Conservation (phyloP, 306 rosid species). For the Sesbania bispinosa region DNA sequence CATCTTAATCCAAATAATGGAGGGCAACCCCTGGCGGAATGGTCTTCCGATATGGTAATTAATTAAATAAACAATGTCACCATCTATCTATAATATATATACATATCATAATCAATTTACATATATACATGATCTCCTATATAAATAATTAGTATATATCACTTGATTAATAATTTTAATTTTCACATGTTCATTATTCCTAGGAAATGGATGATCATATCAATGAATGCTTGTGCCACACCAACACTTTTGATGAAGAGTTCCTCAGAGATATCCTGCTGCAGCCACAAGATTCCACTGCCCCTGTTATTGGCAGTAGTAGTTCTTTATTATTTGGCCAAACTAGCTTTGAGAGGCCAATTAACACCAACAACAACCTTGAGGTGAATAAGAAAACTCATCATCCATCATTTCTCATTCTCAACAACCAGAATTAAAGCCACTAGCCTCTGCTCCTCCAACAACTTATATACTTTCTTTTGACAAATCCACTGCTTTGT, state of each 20-base stretch:
- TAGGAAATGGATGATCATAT: conserved; percentile 5
- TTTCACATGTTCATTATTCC: background rate
- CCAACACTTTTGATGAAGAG: conserved; percentile 19
- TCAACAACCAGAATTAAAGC: background rate
- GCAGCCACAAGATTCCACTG: background rate
- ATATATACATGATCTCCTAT: background rate
- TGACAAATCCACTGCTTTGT: conserved; percentile 21
- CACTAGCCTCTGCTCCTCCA: background rate
- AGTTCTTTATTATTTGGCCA: background rate
- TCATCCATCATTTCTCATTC: background rate
- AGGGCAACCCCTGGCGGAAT: background rate
- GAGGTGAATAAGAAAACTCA: no score
- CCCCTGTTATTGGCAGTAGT: background rate
- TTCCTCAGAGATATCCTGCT: conserved; percentile 23
- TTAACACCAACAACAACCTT: background rate
- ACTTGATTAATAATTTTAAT: background rate
- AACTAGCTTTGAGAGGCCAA: no score
- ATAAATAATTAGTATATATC: background rate
- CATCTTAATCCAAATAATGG: background rate
- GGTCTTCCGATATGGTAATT: conserved; percentile 15
- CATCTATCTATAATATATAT: no score
- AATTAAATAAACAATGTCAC: no score
- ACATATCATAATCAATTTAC: no score
- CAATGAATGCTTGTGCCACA: background rate
- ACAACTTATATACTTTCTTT: conserved; percentile 9